phyloP scores from a whole-genome alignment of 148 eudicot species.

The Silene conica region DNA sequence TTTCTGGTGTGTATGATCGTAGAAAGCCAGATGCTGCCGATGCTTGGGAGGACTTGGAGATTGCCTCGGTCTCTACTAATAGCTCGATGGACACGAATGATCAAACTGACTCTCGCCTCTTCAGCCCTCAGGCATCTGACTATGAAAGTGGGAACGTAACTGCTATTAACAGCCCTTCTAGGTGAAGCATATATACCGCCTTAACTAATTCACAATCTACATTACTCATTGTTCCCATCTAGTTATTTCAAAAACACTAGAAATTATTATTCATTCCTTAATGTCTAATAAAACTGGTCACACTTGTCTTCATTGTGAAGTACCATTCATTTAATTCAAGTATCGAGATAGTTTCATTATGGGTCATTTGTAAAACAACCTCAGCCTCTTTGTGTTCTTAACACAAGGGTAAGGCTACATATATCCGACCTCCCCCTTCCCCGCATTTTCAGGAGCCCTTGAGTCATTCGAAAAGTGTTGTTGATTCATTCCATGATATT shows the following conservation, averaged over 20 bases:
- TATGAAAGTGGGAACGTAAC: constrained; percentile 59
- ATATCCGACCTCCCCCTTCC: no score
- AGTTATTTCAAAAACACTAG: no score
- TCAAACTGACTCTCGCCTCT: constrained; percentile 58
- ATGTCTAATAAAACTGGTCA: no score
- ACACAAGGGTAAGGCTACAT: no score
- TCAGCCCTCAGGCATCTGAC: constrained; percentile 64
- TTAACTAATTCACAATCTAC: background rate
- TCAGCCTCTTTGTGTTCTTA: no score
- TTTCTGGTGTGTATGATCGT: background rate
- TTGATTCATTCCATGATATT: background rate
- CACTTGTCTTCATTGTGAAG: no score
- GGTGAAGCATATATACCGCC: constrained; percentile 33
- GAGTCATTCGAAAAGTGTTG: background rate
- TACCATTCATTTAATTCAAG: no score
- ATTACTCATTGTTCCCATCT: background rate
- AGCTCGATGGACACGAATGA: constrained; percentile 78
- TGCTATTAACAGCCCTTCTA: constrained; percentile 67
- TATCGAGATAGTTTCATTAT: no score
- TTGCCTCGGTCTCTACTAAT: constrained; percentile 69
- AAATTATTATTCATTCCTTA: no score
- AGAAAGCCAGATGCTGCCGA: constrained; percentile 25
- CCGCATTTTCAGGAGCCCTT: background rate
- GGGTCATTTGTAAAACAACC: no score
- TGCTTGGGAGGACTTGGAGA: constrained; percentile 46